phyloP scores from a whole-genome alignment of 2,329 filamentous ascomycete genomes.

The Pezicula carpinea region DNA sequence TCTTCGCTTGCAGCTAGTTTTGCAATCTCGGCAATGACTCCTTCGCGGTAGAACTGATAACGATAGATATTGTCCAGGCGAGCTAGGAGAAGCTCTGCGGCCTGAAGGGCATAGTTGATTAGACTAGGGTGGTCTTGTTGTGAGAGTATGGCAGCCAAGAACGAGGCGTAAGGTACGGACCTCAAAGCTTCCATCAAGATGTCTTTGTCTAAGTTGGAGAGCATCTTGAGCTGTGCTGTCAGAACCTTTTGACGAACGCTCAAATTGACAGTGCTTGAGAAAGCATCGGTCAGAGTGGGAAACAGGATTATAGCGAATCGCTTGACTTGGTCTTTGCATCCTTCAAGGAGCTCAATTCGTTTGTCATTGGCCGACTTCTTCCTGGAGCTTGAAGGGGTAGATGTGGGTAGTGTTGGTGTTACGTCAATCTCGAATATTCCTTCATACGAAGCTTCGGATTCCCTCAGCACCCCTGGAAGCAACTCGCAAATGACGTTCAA shows the following conservation, averaged over 20 bases:
- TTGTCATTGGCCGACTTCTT: constrained; percentile 68
- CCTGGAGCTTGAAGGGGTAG: constrained; percentile 36
- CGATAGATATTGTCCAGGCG: constrained; percentile 84
- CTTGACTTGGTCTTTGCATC: constrained; percentile 82
- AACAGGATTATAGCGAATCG: constrained; percentile 91
- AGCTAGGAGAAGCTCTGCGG: constrained; percentile 80
- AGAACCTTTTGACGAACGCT: constrained; percentile 93
- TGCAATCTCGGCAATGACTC: constrained; percentile 85
- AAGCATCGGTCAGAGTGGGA: constrained; percentile 92
- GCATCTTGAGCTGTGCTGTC: constrained; percentile 94
- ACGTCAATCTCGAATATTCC: constrained; percentile 40
- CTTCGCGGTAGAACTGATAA: constrained; percentile 95
- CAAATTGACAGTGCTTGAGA: constrained; percentile 95
- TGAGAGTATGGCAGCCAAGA: constrained; percentile 88
- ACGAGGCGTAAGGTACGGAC: constrained; percentile 90
- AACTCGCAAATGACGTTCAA: constrained; percentile 96
- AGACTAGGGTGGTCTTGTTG: constrained; percentile 89
- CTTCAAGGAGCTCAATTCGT: constrained; percentile 72
- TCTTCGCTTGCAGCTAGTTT: constrained; percentile 58
- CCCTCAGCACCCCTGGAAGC: constrained; percentile 67
- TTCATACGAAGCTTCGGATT: constrained; percentile 38
- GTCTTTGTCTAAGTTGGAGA: constrained; percentile 83
- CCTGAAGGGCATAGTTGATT: constrained; percentile 82
- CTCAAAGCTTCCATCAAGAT: constrained; percentile 83
- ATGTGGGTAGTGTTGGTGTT: constrained; percentile 36